Base-by-base conservation (phyloP, 2,329 filamentous ascomycete genomes). In the Lasiodiplodia citricola region DNA sequence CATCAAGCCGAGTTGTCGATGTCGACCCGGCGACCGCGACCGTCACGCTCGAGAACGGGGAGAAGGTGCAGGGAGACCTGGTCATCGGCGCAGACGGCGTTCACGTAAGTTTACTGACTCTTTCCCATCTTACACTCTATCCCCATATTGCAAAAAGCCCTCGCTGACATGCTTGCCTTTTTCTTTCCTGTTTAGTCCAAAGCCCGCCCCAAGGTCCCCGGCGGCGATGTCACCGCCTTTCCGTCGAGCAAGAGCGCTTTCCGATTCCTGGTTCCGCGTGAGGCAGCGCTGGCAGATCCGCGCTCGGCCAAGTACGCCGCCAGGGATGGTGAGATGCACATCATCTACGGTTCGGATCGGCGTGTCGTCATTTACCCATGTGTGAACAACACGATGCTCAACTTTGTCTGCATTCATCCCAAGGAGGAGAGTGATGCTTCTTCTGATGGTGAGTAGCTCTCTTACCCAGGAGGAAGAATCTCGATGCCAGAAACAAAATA, bases 21-120 rank as follows among this genome's bases (percentile, higher is more conserved):
- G 79, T 87, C 0, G 80, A 87, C 64, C 71, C 81, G 0, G 68
- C 77, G 75, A 73, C 70, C 2, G 83, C 80, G 0, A 81, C 76
- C 0, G 71, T 88, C 0, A 81, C 76, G 1, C 80, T 88, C 1
- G 81, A 82, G 4, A 79, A 83, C 54, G 86, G 86, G 0, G 76
- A 80, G 0, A 73, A 72, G 1, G 72, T 85, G 10, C 71, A 79
- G 1, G 84, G 82, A 4, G 86, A 89, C 70, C 69, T 88, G 0
- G 71, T 88, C 2, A 70, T 88, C 3, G 87, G 85, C 2, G 87
- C 86, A 0, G 87, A 88, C 70, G 87, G 87, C 0, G 85, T 87
- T 2, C 80, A 83, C 73, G 82, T 82, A 51, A 76, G 77, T 68
- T 13, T 5, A 35, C 25, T 13, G 31, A 35, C 31, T 16, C 47